phyloP scores from a whole-genome alignment of 2,329 filamentous ascomycete genomes.

The Claviceps monticola region DNA sequence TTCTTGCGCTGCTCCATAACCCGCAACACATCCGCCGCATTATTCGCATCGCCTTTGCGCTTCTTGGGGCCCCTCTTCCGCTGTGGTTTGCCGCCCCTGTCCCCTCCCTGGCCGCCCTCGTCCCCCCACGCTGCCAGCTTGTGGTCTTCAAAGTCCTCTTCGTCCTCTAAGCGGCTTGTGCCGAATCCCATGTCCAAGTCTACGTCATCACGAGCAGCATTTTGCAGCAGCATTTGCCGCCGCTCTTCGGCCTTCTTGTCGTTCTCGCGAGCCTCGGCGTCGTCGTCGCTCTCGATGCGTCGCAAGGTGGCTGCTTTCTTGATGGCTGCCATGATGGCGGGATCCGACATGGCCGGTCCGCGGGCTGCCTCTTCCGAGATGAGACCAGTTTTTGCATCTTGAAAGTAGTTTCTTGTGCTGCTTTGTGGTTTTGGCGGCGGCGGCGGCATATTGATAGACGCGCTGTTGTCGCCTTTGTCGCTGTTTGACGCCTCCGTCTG shows the following conservation, averaged over 20 bases:
- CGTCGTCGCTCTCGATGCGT: constrained; percentile 27
- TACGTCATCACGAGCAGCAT: constrained; percentile 65
- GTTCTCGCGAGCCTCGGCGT: constrained; percentile 22
- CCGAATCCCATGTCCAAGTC: constrained; percentile 95
- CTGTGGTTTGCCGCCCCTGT: constrained; percentile 31
- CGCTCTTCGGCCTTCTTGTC: constrained; percentile 49
- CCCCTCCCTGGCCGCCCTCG: constrained; percentile 32
- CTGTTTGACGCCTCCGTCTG: constrained; percentile 6
- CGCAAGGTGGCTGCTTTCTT: constrained; percentile 65
- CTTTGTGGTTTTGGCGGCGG: constrained; percentile 30
- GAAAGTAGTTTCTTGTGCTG: constrained; percentile 46
- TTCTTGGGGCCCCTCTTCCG: constrained; percentile 61
- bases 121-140: constrained; percentile 55
- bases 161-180: constrained; percentile 72
- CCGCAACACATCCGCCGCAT: constrained; percentile 62
- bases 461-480: constrained; percentile 2
- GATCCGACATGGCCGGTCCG: constrained; percentile 50
- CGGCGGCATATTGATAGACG: constrained; percentile 27
- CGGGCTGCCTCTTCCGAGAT: constrained; percentile 37
- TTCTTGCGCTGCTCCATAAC: constrained; percentile 52
- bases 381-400: constrained; percentile 40
- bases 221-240: constrained; percentile 59
- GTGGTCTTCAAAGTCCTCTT: constrained; percentile 62
- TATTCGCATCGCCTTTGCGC: constrained; percentile 67
- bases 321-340: constrained; percentile 68